A percentile compares a stretch with the other conserved stretches of the same genome.
phyloP scores from a whole-genome alignment of 176 grass and related monocot species.

The Dactylis glomerata region DNA sequence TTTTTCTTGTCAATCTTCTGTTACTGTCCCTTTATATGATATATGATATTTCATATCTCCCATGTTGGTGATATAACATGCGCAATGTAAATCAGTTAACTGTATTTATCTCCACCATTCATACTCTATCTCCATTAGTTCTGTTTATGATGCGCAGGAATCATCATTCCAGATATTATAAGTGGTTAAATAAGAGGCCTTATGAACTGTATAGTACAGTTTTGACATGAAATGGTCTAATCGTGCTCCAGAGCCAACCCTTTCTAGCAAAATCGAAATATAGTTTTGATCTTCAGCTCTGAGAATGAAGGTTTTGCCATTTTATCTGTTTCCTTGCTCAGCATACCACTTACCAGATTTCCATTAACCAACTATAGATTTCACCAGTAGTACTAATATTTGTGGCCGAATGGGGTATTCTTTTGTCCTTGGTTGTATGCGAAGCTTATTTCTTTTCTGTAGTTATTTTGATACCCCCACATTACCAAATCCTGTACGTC shows the following conservation, averaged over 20 bases:
- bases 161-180: neutral
- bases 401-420: neutral
- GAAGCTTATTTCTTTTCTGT: neutral
- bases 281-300: neutral
- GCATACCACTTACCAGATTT: neutral
- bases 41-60: neutral
- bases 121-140: neutral
- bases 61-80: neutral
- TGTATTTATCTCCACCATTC: neutral
- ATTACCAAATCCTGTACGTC: neutral
- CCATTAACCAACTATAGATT: neutral
- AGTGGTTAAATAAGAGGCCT: neutral
- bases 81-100: neutral
- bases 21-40: neutral
- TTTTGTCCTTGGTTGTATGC: neutral
- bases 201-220: neutral
- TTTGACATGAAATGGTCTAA: neutral
- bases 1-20: neutral
- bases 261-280: neutral
- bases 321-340: neutral
- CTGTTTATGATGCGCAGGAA: neutral
- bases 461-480: neutral
- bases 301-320: conserved; percentile 4
- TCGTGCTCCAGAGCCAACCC: neutral
- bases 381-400: too few species aligned